Evolutionary conservation across 768 basidiomycete species (phyloP).

Genomic region (Tricholoma furcatifolium): DNA sequence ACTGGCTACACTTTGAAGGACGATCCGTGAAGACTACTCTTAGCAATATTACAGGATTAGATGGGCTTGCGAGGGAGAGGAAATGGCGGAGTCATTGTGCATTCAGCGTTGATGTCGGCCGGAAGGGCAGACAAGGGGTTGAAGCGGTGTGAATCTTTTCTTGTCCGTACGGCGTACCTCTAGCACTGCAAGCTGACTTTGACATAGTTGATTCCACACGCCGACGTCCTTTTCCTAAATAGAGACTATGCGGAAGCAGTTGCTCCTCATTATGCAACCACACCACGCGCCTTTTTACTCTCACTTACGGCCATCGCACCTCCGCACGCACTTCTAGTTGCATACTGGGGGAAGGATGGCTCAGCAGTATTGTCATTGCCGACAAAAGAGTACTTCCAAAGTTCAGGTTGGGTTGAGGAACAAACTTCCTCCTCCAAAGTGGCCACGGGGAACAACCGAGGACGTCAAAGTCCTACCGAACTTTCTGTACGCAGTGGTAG

Average conservation of each 20-base stretch:
- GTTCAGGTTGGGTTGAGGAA: conserved; percentile 76
- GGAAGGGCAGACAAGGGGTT: conserved; percentile 72
- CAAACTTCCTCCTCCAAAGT: conserved; percentile 25
- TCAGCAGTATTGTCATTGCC: conserved; percentile 80
- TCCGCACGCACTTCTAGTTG: conserved; percentile 77
- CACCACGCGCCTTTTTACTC: conserved; percentile 75
- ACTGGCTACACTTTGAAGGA: conserved; percentile 87
- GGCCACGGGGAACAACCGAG: conserved; percentile 13
- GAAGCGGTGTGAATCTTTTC: conserved; percentile 60
- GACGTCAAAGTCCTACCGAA: conserved; percentile 27
- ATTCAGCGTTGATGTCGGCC: conserved; percentile 76
- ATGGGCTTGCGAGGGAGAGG: conserved; percentile 78
- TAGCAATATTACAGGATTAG: conserved; percentile 74
- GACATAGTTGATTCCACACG: conserved; percentile 73
- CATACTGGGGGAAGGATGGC: conserved; percentile 77
- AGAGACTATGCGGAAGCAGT: conserved; percentile 68
- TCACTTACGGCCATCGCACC: conserved; percentile 67
- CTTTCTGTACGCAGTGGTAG: conserved; percentile 65
- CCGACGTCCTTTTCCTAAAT: conserved; percentile 79
- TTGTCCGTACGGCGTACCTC: background rate
- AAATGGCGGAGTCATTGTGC: conserved; percentile 84
- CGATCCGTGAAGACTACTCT: conserved; percentile 77
- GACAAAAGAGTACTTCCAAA: conserved; percentile 84
- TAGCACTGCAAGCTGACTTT: conserved; percentile 10
- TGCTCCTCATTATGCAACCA: conserved; percentile 55